phyloP scores from a whole-genome alignment of 2,329 filamentous ascomycete species.

The Cercospora canescens region DNA sequence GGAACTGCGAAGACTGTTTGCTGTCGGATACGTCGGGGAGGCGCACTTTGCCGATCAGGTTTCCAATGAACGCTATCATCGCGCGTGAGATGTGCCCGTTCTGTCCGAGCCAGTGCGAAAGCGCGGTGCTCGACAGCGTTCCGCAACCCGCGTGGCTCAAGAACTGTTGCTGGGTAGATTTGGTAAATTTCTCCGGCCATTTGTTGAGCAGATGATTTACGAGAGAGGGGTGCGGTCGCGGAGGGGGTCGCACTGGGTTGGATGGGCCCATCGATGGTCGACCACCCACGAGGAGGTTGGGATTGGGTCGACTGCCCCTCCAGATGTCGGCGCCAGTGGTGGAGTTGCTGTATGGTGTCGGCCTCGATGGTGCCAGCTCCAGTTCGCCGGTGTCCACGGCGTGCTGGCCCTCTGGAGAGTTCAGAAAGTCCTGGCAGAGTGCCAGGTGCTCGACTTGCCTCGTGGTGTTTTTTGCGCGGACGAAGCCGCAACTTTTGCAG shows the following conservation, averaged over 20 bases:
- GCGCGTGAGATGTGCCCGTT: conserved; percentile 71
- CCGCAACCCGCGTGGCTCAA: conserved; percentile 65
- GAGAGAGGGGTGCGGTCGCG: conserved; percentile 47
- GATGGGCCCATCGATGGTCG: conserved; percentile 3
- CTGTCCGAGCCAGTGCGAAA: conserved; percentile 70
- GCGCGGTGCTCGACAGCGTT: conserved; percentile 54
- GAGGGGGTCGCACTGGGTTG: conserved; percentile 22
- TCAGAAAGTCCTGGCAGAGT: conserved; percentile 46
- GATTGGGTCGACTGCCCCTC: conserved; percentile 50
- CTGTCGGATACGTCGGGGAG: conserved; percentile 51
- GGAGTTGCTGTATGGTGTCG: conserved; percentile 10
- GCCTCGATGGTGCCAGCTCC: conserved; percentile 19
- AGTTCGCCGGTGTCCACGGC: conserved; percentile 32
- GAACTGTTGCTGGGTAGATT: conserved; percentile 67
- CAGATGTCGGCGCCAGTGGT: conserved; percentile 40
- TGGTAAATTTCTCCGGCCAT: conserved; percentile 48
- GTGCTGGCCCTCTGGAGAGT: conserved; percentile 46
- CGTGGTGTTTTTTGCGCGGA: conserved; percentile 53
- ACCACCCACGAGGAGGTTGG: conserved; percentile 47
- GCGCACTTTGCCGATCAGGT: conserved; percentile 62
- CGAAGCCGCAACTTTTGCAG: conserved; percentile 51
- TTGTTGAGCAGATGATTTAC: conserved; percentile 59
- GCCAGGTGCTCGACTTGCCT: conserved; percentile 53
- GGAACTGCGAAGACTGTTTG: conserved; percentile 53
- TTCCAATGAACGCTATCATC: conserved; percentile 67